Base-by-base conservation (phyloP, 345 rosid genomes). In the Orychophragmus violaceus region DNA sequence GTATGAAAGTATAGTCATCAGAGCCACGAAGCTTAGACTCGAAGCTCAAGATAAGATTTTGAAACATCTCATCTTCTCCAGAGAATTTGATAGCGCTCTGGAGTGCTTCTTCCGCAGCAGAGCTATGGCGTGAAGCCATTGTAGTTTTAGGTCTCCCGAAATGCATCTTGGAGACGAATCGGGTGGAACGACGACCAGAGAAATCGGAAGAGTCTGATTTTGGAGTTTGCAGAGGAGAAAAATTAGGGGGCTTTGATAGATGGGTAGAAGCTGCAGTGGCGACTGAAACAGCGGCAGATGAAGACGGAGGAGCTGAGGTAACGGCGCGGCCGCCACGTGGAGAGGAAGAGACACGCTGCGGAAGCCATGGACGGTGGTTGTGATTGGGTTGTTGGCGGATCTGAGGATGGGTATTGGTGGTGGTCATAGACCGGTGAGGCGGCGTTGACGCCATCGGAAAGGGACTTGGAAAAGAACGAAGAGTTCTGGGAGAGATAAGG, bases 151-250 rank as follows among this genome's bases (percentile, higher is more conserved):
- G 94, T 21, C 98, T 73, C 18, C 94, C 95, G 9, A 89, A 75
- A 75, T 90, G 90, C 81, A 87, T 77, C 82, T 93, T 93, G 6
- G 98, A 93, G 32, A 86, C 90, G 46, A 85, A 86, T 0, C 98
- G 87, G 50, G 96, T 92, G 17, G 96, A 87, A 1, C 94, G 81
- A 32, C 98, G 96, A 41, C 96, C 97, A 2, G 96, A 84, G 82
- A 92, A 92, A 52, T 87, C 82, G 1, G 85, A 71, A 6, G 81
- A 71, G 27, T 83, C 84, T 2, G 92, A 77, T 41, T 81, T 78
- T 0, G 78, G 70, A 4, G 87, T 28, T 10, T 74, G 80, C 3
- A 87, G 64, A 16, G 84, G 79, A 13, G 83, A 37, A 1, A 85
- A 79, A 36, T 73, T 4, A 44, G 76, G 37, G 69, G 18, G 0